Evolutionary conservation across 2,329 filamentous ascomycete genomes (phyloP).

Genomic region (Neonectria sp.): DNA sequence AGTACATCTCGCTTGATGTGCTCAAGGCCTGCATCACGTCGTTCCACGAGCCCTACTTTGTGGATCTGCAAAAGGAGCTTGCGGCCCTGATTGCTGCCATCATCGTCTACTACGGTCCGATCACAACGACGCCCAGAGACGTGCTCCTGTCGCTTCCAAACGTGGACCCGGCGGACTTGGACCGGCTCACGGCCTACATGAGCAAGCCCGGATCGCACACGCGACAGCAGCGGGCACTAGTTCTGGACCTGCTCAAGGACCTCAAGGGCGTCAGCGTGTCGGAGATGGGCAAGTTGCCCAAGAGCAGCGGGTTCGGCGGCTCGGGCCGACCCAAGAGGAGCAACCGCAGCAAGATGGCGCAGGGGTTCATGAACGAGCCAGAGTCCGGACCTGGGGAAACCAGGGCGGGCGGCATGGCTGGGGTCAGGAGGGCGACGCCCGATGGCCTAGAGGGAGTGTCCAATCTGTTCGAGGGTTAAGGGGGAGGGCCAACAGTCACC

Average conservation of each 20-base stretch:
- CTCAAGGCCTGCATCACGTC: conserved; percentile 92
- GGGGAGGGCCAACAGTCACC: neutral
- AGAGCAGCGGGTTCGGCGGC: conserved; percentile 59
- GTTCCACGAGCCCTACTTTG: conserved; percentile 95
- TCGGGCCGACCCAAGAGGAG: conserved; percentile 47
- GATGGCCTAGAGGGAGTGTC: conserved; percentile 70
- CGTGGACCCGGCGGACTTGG: conserved; percentile 78
- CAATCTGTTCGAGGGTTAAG: conserved; percentile 62
- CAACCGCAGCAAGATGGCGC: conserved; percentile 68
- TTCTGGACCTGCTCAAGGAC: conserved; percentile 88
- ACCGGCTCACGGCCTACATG: conserved; percentile 73
- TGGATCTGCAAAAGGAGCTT: conserved; percentile 94
- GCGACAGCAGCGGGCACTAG: conserved; percentile 84
- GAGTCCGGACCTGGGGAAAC: conserved; percentile 49
- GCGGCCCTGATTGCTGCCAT: conserved; percentile 90
- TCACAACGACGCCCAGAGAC: conserved; percentile 78
- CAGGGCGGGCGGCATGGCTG: conserved; percentile 46
- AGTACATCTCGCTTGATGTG: conserved; percentile 91
- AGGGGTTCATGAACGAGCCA: conserved; percentile 75
- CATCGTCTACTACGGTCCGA: conserved; percentile 79
- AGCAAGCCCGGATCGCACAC: conserved; percentile 71
- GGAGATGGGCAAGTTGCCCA: conserved; percentile 88
- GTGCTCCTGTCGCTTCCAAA: conserved; percentile 87
- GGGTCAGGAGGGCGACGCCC: conserved; percentile 57
- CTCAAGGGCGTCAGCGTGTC: conserved; percentile 93